Conservation (phyloP, 1,284 basidiomycete species). For the Ganoderma leucocontextum region DNA sequence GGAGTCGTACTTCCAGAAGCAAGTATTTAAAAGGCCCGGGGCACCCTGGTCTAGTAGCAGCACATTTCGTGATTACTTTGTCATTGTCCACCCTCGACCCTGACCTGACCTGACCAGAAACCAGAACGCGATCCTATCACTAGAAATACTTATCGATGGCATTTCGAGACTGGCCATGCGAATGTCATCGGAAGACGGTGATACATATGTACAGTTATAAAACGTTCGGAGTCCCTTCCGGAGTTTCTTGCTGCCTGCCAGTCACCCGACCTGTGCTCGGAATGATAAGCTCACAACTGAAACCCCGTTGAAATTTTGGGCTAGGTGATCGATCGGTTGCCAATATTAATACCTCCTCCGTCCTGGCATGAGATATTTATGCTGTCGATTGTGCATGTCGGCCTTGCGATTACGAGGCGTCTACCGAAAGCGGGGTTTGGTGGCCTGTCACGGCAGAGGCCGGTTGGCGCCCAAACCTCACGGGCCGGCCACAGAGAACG, state of each 20-base stretch:
- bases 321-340: background rate
- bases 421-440: background rate
- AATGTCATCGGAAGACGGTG: background rate
- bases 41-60: background rate
- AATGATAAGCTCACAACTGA: background rate
- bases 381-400: background rate
- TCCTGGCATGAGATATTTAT: background rate
- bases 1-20: background rate
- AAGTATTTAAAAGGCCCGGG: background rate
- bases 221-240: background rate
- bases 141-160: background rate
- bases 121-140: background rate
- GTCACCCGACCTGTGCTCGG: background rate
- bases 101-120: background rate
- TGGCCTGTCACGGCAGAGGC: background rate
- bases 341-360: background rate
- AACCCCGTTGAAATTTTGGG: background rate
- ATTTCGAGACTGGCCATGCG: background rate
- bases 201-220: background rate
- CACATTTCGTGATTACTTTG: background rate
- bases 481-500: background rate
- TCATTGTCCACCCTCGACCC: background rate
- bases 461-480: background rate
- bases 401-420: background rate
- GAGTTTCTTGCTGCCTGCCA: background rate